Evolutionary conservation across 1,139 yeast species (phyloP).

Genomic region (Meyerozyma elateridarum): DNA sequence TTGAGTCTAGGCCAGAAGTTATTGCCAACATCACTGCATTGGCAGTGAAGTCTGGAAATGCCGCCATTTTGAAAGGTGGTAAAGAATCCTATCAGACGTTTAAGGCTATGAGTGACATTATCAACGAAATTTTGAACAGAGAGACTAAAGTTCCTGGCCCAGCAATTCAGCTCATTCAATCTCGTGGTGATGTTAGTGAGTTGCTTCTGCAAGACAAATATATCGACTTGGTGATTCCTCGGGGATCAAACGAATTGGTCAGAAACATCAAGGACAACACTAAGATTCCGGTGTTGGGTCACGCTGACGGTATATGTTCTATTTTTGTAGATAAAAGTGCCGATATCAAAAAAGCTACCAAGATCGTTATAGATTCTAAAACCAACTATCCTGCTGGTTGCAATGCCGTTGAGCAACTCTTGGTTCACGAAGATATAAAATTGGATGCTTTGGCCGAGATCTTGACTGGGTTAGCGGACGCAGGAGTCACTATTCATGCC

Average conservation of each 20-base stretch:
- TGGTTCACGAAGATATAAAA: constrained; percentile 56
- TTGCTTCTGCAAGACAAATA: constrained; percentile 79
- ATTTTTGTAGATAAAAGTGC: constrained; percentile 76
- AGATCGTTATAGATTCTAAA: constrained; percentile 78
- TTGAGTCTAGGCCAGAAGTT: constrained; percentile 97
- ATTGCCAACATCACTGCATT: constrained; percentile 95
- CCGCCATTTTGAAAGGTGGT: constrained; percentile 97
- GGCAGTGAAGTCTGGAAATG: constrained; percentile 92
- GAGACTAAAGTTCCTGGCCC: constrained; percentile 69
- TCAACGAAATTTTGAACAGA: constrained; percentile 51
- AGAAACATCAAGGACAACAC: constrained; percentile 79
- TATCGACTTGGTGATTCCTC: constrained; percentile 92
- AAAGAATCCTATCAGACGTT: constrained; percentile 87
- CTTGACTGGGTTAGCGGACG: constrained; percentile 46
- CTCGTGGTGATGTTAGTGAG: constrained; percentile 86
- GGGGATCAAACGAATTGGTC: constrained; percentile 92
- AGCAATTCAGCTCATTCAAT: constrained; percentile 81
- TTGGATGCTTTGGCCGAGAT: constrained; percentile 33
- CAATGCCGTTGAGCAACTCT: constrained; percentile 87
- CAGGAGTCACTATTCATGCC: constrained; percentile 71
- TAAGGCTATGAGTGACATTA: constrained; percentile 70
- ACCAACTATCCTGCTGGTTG: constrained; percentile 98
- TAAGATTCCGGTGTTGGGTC: constrained; percentile 95
- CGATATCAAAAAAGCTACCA: constrained; percentile 68
- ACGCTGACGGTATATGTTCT: constrained; percentile 97